A percentile compares a stretch with the other conserved stretches of the same genome.
Evolutionary conservation across 176 grass and related monocot species (phyloP).

Genomic region (Ensete glaucum): DNA sequence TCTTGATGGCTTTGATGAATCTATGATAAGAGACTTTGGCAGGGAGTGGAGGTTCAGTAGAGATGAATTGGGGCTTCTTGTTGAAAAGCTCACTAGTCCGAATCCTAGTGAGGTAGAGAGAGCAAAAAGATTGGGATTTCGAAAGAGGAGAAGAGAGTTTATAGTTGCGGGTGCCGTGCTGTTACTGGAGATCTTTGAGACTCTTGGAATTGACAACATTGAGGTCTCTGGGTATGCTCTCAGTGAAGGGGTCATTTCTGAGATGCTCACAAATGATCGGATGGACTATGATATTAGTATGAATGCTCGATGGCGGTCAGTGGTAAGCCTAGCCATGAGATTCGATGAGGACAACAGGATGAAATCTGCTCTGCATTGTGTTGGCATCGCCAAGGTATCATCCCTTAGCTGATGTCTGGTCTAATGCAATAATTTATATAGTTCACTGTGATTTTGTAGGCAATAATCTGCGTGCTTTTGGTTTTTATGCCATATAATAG

Average conservation of each 20-base stretch:
- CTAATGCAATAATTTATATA: neutral
- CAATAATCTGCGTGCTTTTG: neutral
- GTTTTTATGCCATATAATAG: conserved; percentile 2
- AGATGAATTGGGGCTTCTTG: conserved; percentile 4
- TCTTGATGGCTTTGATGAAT: neutral
- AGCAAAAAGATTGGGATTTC: conserved; percentile 4
- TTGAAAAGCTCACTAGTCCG: neutral
- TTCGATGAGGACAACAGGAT: neutral
- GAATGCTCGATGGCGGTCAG: conserved; percentile 1
- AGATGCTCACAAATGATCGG: conserved; percentile 8
- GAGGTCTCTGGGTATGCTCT: conserved; percentile 16
- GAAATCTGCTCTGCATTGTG: neutral
- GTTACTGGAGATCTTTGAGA: conserved; percentile 5
- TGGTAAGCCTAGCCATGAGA: neutral
- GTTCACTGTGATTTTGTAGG: neutral
- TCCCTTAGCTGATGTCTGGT: neutral
- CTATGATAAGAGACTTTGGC: neutral
- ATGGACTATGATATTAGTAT: neutral
- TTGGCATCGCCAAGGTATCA: conserved; percentile 14
- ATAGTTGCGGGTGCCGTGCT: conserved; percentile 1
- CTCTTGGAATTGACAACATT: conserved; percentile 9
- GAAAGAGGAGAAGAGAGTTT: conserved; percentile 7
- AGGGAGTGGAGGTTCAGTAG: conserved; percentile 8
- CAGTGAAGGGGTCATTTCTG: conserved; percentile 1
- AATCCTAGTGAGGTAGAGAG: neutral